Base-by-base conservation (phyloP, 768 basidiomycete genomes). In the Agrocybe praecox region DNA sequence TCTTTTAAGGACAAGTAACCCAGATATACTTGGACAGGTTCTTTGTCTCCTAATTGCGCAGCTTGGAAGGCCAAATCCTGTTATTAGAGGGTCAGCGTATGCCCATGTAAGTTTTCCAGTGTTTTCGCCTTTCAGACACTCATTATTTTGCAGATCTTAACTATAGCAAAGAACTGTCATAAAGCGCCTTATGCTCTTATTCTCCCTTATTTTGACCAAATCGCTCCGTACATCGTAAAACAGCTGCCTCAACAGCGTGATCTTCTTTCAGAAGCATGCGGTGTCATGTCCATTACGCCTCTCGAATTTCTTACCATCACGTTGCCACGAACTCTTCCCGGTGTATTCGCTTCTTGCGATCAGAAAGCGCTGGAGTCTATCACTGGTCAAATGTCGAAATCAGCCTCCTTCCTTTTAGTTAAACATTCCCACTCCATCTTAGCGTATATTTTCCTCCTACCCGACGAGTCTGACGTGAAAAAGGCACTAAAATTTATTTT, bases 181-280 rank as follows among this genome's bases (percentile, higher is more conserved):
- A 89, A 89, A 66, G 66, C 77, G 0, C 80, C 85, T 0, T 91
- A 92, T 65, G 78, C 78, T 14, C 76, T 95, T 44, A 67, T 92
- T 14, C 79, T 82, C 7, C 93, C 92, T 1, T 87, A 88, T 67
- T 76, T 93, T 56, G 78, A 84, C 26, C 76, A 81, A 33, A 78
- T 96, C 40, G 84, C 88, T 1, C 81, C 86, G 1, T 86, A 85
- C 58, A 76, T 93, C 24, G 78, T 90, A 21, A 73, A 76, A 18
- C 81, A 82, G 18, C 77, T 89, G 53, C 77, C 77, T 50, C 76
- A 76, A 2, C 82, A 88, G 33, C 89, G 88, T 0, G 72, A 71
- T 21, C 70, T 88, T 12, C 69, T 96, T 8, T 46, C 69, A 3
- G 90, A 94, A 64, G 74, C 80, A 1, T 91, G 91, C 68, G 82